Evolutionary conservation across 139 green algal genomes (phyloP), one percentile per base, ranked within the genome.

Genomic region (Spirogloea muscicola): DNA sequence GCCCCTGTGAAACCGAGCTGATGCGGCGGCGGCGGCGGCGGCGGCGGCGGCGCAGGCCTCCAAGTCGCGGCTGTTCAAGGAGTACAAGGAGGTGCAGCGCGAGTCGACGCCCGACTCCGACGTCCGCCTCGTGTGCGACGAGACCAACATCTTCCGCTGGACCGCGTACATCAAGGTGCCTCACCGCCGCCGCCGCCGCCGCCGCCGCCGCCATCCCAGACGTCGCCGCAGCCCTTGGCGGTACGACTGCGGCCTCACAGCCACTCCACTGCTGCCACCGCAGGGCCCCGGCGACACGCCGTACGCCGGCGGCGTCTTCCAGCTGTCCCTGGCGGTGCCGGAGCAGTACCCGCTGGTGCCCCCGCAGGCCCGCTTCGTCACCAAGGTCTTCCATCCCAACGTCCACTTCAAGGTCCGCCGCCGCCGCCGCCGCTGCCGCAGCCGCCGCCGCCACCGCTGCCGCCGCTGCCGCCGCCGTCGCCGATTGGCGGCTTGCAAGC

Each of bases 341-440:
- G 85, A 95, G 64, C 82, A 93, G 63, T 98, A 98, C 74, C 93
- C 93, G 0, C 75, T 97, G 25, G 85, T 90, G 25, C 86, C 92
- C 0, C 91, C 90, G 1, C 58, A 74, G 9, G 88, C 91, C 29
- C 76, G 77, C 18, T 98, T 87, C 84, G 65, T 70, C 10, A 98
- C 93, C 31, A 88, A 88, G 3, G 93, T 98, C 37, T 98, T 98
- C 83, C 93, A 98, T 55, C 93, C 93, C 7, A 97, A 97, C 72
- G 84, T 98, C 4, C 49, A 76, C 25, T 76, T 76, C 34, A 76
- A 76, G 49, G 49, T 76, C n/a, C n/a, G n/a, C n/a, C n/a, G n/a
- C n/a, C n/a, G n/a, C n/a, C n/a, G n/a, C n/a, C n/a, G n/a, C n/a
- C n/a, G n/a, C n/a, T n/a, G n/a, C n/a, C n/a, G n/a, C n/a, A n/a